These are phyloP conservation scores for Entomortierella parvispora DNA, from an alignment of 192 early-diverging fungal species.

Conservation along the genomic window DNA sequence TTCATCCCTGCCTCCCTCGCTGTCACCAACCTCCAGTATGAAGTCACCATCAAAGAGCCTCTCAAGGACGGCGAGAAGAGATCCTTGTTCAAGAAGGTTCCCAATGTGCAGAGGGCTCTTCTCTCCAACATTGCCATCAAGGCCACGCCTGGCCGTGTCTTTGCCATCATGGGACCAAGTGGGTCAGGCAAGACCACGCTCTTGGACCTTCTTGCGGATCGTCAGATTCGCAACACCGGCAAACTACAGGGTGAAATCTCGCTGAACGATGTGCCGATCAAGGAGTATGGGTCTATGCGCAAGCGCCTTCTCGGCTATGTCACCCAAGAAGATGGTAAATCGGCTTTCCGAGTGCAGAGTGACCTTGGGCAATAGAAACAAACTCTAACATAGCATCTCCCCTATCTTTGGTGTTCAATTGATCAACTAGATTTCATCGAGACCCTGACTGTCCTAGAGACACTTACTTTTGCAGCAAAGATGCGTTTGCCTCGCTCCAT, in stretches of 20 bases:
- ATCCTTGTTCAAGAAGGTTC: conserved; percentile 34
- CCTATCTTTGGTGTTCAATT: no score
- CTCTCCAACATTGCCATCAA: conserved; percentile 36
- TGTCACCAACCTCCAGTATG: conserved; percentile 33
- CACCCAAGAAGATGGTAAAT: conserved; percentile 63
- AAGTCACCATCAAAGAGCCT: conserved; percentile 35
- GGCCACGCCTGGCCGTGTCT: conserved; percentile 61
- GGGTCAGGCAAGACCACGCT: conserved; percentile 73
- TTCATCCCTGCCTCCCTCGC: conserved; percentile 44
- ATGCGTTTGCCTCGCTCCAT: conserved; percentile 58
- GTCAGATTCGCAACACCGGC: conserved; percentile 56
- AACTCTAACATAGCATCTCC: no score
- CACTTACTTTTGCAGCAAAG: conserved; percentile 70
- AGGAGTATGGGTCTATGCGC: conserved; percentile 63
- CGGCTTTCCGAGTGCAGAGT: background rate
- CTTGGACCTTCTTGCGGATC: conserved; percentile 68
- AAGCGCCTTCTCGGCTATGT: conserved; percentile 69
- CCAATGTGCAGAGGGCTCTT: conserved; percentile 28
- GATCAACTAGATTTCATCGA: conserved; percentile 44
- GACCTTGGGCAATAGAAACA: no score
- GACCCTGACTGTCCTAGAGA: conserved; percentile 79
- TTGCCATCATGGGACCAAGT: conserved; percentile 73
- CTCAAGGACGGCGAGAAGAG: conserved; percentile 32
- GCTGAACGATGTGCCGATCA: conserved; percentile 64
- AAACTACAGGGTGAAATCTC: conserved; percentile 61